Conservation (phyloP, 2,329 filamentous ascomycete genomes). For the Sporothrix brunneoviolacea region DNA sequence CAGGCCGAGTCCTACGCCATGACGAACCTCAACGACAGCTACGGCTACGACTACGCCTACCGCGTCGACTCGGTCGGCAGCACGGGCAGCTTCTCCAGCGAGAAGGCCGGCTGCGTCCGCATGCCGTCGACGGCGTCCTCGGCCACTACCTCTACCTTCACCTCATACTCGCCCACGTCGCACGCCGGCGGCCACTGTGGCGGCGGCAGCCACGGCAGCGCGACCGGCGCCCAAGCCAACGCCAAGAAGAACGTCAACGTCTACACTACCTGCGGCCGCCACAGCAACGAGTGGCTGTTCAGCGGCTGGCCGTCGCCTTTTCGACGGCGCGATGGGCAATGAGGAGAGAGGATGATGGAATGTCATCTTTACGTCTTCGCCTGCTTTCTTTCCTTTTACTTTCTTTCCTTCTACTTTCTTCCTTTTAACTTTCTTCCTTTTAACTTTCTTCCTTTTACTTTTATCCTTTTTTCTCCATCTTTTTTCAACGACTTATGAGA, state of each 20-base stretch:
- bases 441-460: not conserved
- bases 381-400: not conserved
- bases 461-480: not conserved
- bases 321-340: conserved; percentile 7
- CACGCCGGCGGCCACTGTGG: not conserved
- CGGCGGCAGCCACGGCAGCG: not conserved
- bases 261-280: conserved; percentile 22
- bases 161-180: not conserved
- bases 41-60: not conserved
- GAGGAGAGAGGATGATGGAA: not conserved
- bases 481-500: not conserved
- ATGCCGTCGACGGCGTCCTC: not conserved
- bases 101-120: not conserved
- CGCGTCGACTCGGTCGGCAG: not conserved
- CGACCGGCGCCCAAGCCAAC: too few species aligned
- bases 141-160: not conserved
- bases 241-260: conserved; percentile 20
- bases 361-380: not conserved
- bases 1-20: too few species aligned
- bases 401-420: not conserved
- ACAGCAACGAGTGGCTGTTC: conserved; percentile 22
- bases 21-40: too few species aligned
- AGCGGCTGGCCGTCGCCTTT: conserved; percentile 20
- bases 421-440: not conserved
- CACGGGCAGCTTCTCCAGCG: too few species aligned